Percentiles rank a stretch among this genome's conserved stretches.
Evolutionary conservation across 2,329 filamentous ascomycete species (phyloP).

Genomic region (Arthrobotrys sphaeroides): DNA sequence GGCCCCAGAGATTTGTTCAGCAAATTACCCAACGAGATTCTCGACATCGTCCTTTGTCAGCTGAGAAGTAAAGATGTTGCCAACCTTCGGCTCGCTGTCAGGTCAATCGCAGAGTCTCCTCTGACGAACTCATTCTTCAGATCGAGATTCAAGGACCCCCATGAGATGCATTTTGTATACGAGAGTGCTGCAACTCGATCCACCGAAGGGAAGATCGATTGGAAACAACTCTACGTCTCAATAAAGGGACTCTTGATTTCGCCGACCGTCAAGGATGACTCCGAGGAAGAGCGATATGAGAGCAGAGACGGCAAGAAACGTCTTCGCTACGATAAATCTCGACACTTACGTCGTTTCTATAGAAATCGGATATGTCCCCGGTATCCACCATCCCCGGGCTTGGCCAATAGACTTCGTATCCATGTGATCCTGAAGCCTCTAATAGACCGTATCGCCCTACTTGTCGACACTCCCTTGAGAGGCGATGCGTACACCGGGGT

Average conservation of each 20-base stretch:
- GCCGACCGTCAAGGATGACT: conserved; percentile 27
- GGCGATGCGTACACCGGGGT: conserved; percentile 46
- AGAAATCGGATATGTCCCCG: conserved; percentile 48
- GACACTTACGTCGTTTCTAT: conserved; percentile 46
- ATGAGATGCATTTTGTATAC: conserved; percentile 52
- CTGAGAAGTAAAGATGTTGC: conserved; percentile 39
- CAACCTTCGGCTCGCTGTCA: conserved; percentile 42
- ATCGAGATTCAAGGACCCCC: conserved; percentile 50
- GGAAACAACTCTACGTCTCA: conserved; percentile 37
- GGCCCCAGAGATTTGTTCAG: conserved; percentile 45
- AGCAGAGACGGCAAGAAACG: conserved; percentile 35
- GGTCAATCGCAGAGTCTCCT: conserved; percentile 48
- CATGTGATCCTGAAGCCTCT: conserved; percentile 52
- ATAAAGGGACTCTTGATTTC: conserved; percentile 43
- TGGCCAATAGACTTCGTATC: conserved; percentile 49
- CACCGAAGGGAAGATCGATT: conserved; percentile 45
- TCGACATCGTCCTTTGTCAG: conserved; percentile 50
- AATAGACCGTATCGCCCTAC: conserved; percentile 45
- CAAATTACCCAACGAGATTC: conserved; percentile 49
- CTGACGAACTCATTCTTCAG: conserved; percentile 52
- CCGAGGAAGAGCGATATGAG: conserved; percentile 23
- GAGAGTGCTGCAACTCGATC: conserved; percentile 41
- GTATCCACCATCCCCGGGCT: conserved; percentile 37
- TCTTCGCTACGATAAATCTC: conserved; percentile 24
- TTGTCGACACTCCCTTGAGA: conserved; percentile 38